Conservation (phyloP, 805 yeast genomes). For the Gaillardinia entomophila region DNA sequence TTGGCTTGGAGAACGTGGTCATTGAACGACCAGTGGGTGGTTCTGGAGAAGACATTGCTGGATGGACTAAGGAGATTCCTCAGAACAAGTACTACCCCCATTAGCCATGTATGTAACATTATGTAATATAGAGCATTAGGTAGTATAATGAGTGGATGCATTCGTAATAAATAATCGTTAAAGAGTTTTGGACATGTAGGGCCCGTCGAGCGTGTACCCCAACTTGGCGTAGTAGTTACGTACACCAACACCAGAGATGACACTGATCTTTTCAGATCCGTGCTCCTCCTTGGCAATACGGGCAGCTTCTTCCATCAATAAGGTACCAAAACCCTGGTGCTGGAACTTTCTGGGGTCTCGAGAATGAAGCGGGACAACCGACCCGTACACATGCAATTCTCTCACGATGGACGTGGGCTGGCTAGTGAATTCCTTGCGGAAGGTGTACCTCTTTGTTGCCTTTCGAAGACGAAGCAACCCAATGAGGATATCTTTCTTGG, state of each 20-base stretch:
- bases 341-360: constrained; percentile 97
- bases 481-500: constrained; percentile 89
- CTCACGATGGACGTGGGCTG: constrained; percentile 94
- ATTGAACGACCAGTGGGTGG: constrained; percentile 74
- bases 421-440: constrained; percentile 75
- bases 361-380: constrained; percentile 93
- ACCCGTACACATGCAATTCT: constrained; percentile 95
- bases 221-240: constrained; percentile 90
- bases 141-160: no score
- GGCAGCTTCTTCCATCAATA: constrained; percentile 97
- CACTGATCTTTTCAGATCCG: constrained; percentile 85
- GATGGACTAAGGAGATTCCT: constrained; percentile 73
- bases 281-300: constrained; percentile 94
- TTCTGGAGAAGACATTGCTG: constrained; percentile 82
- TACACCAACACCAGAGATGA: constrained; percentile 96
- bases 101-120: constrained; percentile 1
- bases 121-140: not conserved
- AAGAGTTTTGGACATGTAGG: constrained; percentile 81
- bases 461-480: constrained; percentile 85
- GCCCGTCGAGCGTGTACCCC: constrained; percentile 92
- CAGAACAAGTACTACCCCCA: constrained; percentile 7
- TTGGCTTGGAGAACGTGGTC: constrained; percentile 63
- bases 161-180: no score
- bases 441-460: constrained; percentile 85
- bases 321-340: constrained; percentile 97